Base-by-base conservation (phyloP, 139 green algal species). In the Raphidocelis subcapitata region DNA sequence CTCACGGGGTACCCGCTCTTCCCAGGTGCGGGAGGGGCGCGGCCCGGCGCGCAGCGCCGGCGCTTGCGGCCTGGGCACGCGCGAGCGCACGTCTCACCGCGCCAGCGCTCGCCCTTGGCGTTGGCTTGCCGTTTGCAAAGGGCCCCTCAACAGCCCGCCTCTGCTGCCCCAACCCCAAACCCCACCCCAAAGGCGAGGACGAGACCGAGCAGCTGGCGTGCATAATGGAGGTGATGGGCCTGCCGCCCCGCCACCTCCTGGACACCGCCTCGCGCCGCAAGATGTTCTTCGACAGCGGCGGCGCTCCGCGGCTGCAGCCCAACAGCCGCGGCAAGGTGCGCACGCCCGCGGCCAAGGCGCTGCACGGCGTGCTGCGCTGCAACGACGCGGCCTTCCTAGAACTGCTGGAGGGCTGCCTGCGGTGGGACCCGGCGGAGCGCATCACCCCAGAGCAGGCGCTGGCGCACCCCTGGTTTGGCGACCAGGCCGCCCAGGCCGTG, bases 121-220 rank as follows among this genome's bases (percentile, higher is more conserved):
- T n/a, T n/a, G n/a, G n/a, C n/a, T n/a, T n/a, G n/a, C n/a, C n/a
- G n/a, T n/a, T n/a, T n/a, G n/a, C n/a, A n/a, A n/a, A n/a, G n/a
- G n/a, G n/a, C n/a, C n/a, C n/a, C n/a, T n/a, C n/a, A n/a, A n/a
- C n/a, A n/a, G n/a, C n/a, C n/a, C n/a, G n/a, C n/a, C n/a, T n/a
- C n/a, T n/a, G n/a, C n/a, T n/a, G n/a, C 41, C 41, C 41, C 12
- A 12, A 8, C 41, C 8, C 8, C 41, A 20, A 8, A 8, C 41
- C 8, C 29, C 63, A 23, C 35, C 14, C 4, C 3, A 56, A 75
- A 87, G 81, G 89, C 24, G 90, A 92, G 68, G 87, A 93, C 33
- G 91, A 97, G 84, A 59, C 84, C 41, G 93, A 95, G 81, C 91
- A 95, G 81, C 64, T 97, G 70, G 74, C 91, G 35, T 91, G 83